Evolutionary conservation across 2,329 filamentous ascomycete species (phyloP).

Genomic region (Dactylellina parvicollis): DNA sequence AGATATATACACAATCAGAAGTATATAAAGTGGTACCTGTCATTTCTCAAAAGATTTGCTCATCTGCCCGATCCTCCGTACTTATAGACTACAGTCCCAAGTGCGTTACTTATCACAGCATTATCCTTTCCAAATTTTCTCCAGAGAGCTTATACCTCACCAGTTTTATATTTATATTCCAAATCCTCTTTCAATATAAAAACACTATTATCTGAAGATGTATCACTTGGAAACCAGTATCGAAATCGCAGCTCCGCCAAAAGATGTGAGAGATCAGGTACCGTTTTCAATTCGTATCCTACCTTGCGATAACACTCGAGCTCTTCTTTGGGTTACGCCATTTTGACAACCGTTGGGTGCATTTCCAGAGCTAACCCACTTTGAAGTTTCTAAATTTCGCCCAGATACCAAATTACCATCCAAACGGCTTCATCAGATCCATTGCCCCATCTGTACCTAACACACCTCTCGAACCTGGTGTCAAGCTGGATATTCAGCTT

Average conservation of each 20-base stretch:
- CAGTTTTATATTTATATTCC: too few relatives aligned
- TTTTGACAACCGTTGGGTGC: too few relatives aligned
- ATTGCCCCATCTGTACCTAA: background rate
- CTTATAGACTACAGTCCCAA: too few relatives aligned
- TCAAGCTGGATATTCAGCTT: constrained; percentile 18
- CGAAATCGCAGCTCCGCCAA: constrained; percentile 21
- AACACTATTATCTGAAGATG: background rate
- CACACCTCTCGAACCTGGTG: constrained; percentile 2
- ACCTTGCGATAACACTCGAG: too few relatives aligned
- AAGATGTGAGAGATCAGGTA: constrained; percentile 22
- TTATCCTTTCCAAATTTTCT: too few relatives aligned
- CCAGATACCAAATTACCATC: constrained; percentile 19
- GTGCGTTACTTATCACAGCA: too few relatives aligned
- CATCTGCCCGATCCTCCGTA: too few relatives aligned
- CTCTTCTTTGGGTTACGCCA: too few relatives aligned
- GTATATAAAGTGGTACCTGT: too few relatives aligned
- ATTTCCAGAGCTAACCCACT: background rate
- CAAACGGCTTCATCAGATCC: constrained; percentile 16
- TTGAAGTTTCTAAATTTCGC: constrained; percentile 23
- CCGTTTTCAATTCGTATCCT: background rate
- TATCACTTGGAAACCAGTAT: constrained; percentile 10
- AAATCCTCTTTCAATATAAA: background rate
- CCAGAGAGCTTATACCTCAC: too few relatives aligned
- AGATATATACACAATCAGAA: too few relatives aligned
- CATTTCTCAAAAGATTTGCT: too few relatives aligned